phyloP scores from a whole-genome alignment of 345 rosid species.

The Salix purpurea region DNA sequence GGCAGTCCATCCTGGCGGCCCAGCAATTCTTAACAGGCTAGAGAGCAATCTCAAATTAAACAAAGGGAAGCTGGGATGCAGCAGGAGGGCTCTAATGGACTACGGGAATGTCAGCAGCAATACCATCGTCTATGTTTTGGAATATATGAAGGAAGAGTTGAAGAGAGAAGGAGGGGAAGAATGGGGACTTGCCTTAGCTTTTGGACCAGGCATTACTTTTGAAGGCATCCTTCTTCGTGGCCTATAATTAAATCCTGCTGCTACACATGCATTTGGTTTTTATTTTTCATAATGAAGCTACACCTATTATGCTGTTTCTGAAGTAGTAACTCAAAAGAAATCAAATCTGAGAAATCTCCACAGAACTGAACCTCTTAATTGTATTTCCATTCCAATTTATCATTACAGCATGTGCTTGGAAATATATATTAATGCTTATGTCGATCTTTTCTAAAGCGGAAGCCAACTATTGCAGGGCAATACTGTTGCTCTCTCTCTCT shows the following conservation, averaged over 20 bases:
- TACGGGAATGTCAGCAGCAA: slow-evolving; percentile 92
- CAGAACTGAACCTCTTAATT: background rate
- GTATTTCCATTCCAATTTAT: background rate
- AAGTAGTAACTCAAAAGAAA: background rate
- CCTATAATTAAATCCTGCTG: slow-evolving; percentile 29
- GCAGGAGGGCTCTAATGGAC: slow-evolving; percentile 77
- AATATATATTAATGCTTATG: background rate
- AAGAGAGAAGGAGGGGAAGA: slow-evolving; percentile 52
- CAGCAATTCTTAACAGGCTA: slow-evolving; percentile 80
- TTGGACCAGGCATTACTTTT: slow-evolving; percentile 95
- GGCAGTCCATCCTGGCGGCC: slow-evolving; percentile 97
- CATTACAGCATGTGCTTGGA: background rate
- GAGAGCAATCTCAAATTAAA: slow-evolving; percentile 51
- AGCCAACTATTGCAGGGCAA: background rate
- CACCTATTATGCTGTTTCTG: background rate
- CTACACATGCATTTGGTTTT: background rate
- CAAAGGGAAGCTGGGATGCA: slow-evolving; percentile 59
- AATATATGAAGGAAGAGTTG: slow-evolving; percentile 73
- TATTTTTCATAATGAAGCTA: background rate
- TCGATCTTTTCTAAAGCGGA: background rate
- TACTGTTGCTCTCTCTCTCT: too few relatives aligned
- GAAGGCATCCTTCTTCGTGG: slow-evolving; percentile 92
- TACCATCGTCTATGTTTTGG: slow-evolving; percentile 79
- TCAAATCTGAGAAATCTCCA: background rate
- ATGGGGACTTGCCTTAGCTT: slow-evolving; percentile 89